Percentiles rank a stretch among this genome's conserved stretches.
Evolutionary conservation across 257 asterid species (phyloP).

Genomic region (Capsicum rhomboideum): DNA sequence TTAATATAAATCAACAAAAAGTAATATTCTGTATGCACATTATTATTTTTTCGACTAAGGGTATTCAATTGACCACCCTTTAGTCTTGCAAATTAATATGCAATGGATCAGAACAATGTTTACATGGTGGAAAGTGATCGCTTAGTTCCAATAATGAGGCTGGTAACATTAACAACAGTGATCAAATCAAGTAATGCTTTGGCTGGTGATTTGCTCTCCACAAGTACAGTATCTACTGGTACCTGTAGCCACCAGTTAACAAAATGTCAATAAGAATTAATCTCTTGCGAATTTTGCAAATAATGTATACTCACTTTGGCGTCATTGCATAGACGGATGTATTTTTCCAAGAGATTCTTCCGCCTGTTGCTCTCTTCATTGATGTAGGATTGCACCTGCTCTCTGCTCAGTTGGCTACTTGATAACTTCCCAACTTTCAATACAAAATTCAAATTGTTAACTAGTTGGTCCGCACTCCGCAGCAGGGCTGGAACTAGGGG

Average conservation of each 20-base stretch:
- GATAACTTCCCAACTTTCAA: slow-evolving; percentile 67
- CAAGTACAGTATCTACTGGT: slow-evolving; percentile 67
- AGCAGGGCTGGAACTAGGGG: too few relatives aligned
- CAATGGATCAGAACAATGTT: neutral
- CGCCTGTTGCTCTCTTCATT: slow-evolving; percentile 63
- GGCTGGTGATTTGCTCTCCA: slow-evolving; percentile 66
- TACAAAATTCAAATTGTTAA: neutral
- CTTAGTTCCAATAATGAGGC: slow-evolving; percentile 53
- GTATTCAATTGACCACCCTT: too few relatives aligned
- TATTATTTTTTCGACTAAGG: too few relatives aligned
- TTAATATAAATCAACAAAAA: neutral
- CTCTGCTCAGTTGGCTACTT: slow-evolving; percentile 64
- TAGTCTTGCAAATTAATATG: too few relatives aligned
- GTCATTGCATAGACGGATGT: slow-evolving; percentile 60
- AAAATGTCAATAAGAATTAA: neutral
- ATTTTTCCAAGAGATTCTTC: slow-evolving; percentile 50
- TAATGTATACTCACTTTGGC: slow-evolving; percentile 34
- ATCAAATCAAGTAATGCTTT: slow-evolving; percentile 70
- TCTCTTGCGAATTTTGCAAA: neutral
- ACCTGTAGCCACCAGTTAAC: slow-evolving; percentile 23
- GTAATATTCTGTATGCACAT: neutral
- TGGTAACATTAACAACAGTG: slow-evolving; percentile 47
- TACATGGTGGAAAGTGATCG: slow-evolving; percentile 3
- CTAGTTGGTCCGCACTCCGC: too few relatives aligned
- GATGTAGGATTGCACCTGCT: slow-evolving; percentile 48